Percentiles rank a stretch among this genome's conserved stretches.
Conservation (phyloP, 1,284 basidiomycete species). For the Omphalotus olearius region DNA sequence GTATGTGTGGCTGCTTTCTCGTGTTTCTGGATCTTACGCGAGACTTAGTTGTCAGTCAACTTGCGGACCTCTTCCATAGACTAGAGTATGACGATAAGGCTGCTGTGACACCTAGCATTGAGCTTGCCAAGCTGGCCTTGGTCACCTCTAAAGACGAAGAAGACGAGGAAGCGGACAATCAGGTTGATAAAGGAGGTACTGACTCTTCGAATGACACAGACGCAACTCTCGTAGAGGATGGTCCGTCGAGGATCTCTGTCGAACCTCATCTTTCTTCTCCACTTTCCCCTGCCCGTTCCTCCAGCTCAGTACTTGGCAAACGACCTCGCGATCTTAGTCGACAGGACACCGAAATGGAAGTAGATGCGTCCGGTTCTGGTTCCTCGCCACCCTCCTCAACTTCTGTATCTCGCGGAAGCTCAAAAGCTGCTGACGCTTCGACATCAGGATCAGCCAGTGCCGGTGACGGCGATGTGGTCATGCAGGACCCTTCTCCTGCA, state of each 20-base stretch:
- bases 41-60: conserved; percentile 66
- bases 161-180: conserved; percentile 42
- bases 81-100: conserved; percentile 65
- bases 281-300: conserved; percentile 30
- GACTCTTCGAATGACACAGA: conserved; percentile 83
- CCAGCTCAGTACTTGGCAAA: conserved; percentile 71
- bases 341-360: conserved; percentile 35
- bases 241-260: conserved; percentile 19
- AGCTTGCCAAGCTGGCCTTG: conserved; percentile 89
- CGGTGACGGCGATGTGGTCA: conserved; percentile 39
- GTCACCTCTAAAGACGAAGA: conserved; percentile 86
- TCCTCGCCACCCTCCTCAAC: conserved; percentile 34
- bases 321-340: conserved; percentile 47
- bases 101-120: conserved; percentile 79
- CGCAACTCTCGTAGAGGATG: conserved; percentile 79
- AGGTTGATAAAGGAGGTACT: conserved; percentile 59
- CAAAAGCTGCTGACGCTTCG: conserved; percentile 23
- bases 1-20: conserved; percentile 38
- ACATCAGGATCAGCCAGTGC: conserved; percentile 19
- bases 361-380: conserved; percentile 40
- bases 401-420: conserved; percentile 29
- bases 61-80: conserved; percentile 76
- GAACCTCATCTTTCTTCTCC: conserved; percentile 11
- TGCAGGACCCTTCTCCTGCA: conserved; percentile 19
- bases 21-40: conserved; percentile 16